phyloP scores from a whole-genome alignment of 371 early-diverging fungal genomes.

The Batkoa obscura region DNA sequence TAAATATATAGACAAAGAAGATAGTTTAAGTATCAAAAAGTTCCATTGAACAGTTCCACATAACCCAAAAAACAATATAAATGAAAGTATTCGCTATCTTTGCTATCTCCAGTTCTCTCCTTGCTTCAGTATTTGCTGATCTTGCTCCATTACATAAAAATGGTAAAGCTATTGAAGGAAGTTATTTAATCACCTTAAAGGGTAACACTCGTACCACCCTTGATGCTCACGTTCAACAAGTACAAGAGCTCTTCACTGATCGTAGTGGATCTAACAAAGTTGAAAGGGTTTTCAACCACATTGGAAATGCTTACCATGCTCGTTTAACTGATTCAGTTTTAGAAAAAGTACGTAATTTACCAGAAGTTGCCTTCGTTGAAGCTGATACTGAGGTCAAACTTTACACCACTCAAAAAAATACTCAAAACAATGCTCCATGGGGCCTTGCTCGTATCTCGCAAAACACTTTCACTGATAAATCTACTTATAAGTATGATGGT shows the following conservation, averaged over 20 bases:
- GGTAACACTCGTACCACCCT: not conserved
- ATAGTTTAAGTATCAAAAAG: too few species aligned
- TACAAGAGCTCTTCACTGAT: not conserved
- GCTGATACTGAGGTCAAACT: not conserved
- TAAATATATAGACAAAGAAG: too few species aligned
- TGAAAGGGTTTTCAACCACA: not conserved
- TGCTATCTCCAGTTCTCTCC: too few species aligned
- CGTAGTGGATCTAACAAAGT: not conserved
- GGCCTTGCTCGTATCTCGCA: conserved; percentile 80
- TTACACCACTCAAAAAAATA: not conserved
- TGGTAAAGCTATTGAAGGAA: conserved; percentile 36
- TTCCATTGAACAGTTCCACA: too few species aligned
- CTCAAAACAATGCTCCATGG: conserved; percentile 69
- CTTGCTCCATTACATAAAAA: not conserved
- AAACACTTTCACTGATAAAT: conserved; percentile 21
- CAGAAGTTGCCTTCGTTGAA: not conserved
- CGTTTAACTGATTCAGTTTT: not conserved
- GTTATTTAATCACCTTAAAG: not conserved
- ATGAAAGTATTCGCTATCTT: too few species aligned
- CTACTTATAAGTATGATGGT: conserved; percentile 22
- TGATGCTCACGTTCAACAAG: not conserved
- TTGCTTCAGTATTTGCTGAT: too few species aligned
- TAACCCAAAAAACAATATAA: too few species aligned
- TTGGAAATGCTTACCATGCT: not conserved
- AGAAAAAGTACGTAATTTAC: not conserved